Evolutionary conservation across 2,329 filamentous ascomycete genomes (phyloP).

Genomic region (Arthrobotrys sphaeroides): DNA sequence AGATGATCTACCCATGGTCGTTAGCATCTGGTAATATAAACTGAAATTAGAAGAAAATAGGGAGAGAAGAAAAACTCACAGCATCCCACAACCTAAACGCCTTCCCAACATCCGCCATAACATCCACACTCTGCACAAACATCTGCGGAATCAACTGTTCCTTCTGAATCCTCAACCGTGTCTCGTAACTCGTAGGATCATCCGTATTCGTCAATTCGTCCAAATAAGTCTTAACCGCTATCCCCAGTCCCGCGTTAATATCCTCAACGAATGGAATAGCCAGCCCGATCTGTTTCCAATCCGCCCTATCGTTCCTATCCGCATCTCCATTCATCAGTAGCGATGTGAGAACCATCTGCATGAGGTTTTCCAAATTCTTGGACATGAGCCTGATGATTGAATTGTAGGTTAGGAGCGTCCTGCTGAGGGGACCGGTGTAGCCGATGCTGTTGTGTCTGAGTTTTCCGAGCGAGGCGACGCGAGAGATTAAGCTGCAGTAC

Average conservation of each 20-base stretch:
- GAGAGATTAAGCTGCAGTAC: slow-evolving; percentile 82
- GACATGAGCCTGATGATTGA: slow-evolving; percentile 83
- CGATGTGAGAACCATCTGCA: slow-evolving; percentile 82
- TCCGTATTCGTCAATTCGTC: slow-evolving; percentile 74
- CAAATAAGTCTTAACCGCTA: slow-evolving; percentile 81
- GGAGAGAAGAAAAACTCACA: slow-evolving; percentile 62
- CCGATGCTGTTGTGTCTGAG: slow-evolving; percentile 84
- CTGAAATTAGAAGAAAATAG: slow-evolving; percentile 22
- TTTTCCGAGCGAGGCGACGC: slow-evolving; percentile 82
- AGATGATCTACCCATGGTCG: slow-evolving; percentile 64
- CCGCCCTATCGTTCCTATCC: slow-evolving; percentile 70
- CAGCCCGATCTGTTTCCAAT: slow-evolving; percentile 73
- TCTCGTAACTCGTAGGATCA: slow-evolving; percentile 64
- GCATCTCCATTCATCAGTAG: slow-evolving; percentile 84
- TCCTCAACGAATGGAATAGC: slow-evolving; percentile 75
- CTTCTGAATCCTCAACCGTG: slow-evolving; percentile 67
- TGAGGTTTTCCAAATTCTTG: slow-evolving; percentile 78
- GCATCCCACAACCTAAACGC: slow-evolving; percentile 74
- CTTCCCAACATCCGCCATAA: slow-evolving; percentile 68
- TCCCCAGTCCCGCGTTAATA: slow-evolving; percentile 78
- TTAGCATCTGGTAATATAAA: slow-evolving; percentile 3
- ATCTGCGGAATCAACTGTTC: slow-evolving; percentile 68
- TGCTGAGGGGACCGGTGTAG: slow-evolving; percentile 92
- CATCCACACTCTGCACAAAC: slow-evolving; percentile 64
- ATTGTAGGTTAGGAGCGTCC: slow-evolving; percentile 86